phyloP scores from a whole-genome alignment of 306 rosid species.

The Casuarina glauca region DNA sequence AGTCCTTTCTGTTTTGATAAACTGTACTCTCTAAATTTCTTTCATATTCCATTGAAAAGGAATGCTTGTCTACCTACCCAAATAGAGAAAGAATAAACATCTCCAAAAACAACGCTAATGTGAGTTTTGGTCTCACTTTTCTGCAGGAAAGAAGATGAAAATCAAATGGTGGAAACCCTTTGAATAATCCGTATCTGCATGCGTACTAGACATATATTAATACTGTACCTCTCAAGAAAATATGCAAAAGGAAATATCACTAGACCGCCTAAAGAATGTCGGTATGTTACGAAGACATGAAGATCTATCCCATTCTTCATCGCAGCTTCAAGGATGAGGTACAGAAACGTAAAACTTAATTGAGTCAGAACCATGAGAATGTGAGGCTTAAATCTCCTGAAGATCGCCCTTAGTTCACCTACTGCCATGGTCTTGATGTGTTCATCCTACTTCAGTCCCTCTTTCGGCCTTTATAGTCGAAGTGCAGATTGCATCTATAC shows the following conservation, averaged over 20 bases:
- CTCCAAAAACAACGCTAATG: slow-evolving; percentile 39
- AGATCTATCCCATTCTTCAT: slow-evolving; percentile 46
- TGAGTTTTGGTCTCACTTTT: slow-evolving; percentile 42
- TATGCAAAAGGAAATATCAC: slow-evolving; percentile 48
- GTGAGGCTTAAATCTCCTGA: slow-evolving; percentile 40
- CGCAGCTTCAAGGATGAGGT: slow-evolving; percentile 37
- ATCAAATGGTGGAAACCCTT: neutral
- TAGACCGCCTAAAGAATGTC: slow-evolving; percentile 38
- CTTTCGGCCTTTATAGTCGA: slow-evolving; percentile 6
- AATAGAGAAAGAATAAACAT: slow-evolving; percentile 40
- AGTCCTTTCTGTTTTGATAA: slow-evolving; percentile 1
- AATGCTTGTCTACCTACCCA: slow-evolving; percentile 29
- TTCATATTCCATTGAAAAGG: neutral
- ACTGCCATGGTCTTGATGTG: slow-evolving; percentile 31
- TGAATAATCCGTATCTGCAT: neutral
- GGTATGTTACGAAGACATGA: slow-evolving; percentile 48
- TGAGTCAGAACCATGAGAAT: slow-evolving; percentile 37
- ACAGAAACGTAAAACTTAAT: slow-evolving; percentile 29
- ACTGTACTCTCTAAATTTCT: neutral
- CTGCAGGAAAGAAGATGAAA: slow-evolving; percentile 27
- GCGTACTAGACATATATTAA: neutral
- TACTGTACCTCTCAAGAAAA: slow-evolving; percentile 47
- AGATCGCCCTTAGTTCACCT: slow-evolving; percentile 16
- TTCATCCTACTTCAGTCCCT: neutral
- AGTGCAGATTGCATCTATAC: slow-evolving; percentile 6